A percentile compares a stretch with the other conserved stretches of the same genome.
These are phyloP conservation scores for Boletellus emodensis DNA, from an alignment of 768 basidiomycete genomes.

Conservation along the genomic window DNA sequence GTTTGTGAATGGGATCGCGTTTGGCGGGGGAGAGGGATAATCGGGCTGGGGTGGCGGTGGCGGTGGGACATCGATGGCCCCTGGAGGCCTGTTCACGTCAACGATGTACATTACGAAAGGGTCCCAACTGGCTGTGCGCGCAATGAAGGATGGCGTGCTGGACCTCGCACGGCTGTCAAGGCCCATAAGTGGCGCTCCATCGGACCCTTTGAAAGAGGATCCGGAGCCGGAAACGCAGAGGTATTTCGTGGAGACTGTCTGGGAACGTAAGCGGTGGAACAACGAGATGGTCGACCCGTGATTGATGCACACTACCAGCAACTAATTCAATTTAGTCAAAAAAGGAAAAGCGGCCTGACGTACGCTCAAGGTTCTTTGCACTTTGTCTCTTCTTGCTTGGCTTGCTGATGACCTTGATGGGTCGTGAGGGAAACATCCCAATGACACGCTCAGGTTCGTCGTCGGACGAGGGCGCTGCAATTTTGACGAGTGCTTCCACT, in stretches of 20 bases:
- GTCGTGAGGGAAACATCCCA: slow-evolving; percentile 84
- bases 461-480: slow-evolving; percentile 74
- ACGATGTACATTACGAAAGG: slow-evolving; percentile 98
- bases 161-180: slow-evolving; percentile 66
- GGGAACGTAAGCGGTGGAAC: slow-evolving; percentile 93
- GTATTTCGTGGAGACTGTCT: slow-evolving; percentile 94
- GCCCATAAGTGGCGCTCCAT: slow-evolving; percentile 82
- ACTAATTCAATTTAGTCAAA: slow-evolving; percentile 12
- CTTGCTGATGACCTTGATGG: slow-evolving; percentile 99
- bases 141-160: slow-evolving; percentile 83
- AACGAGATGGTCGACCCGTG: slow-evolving; percentile 94
- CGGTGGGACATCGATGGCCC: slow-evolving; percentile 71
- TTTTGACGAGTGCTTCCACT: slow-evolving; percentile 89
- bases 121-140: slow-evolving; percentile 89
- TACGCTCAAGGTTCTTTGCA: slow-evolving; percentile 88
- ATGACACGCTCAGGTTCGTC: slow-evolving; percentile 81
- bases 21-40: slow-evolving; percentile 89
- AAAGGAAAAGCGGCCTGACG: slow-evolving; percentile 34
- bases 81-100: slow-evolving; percentile 81
- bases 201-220: slow-evolving; percentile 89
- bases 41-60: slow-evolving; percentile 82
- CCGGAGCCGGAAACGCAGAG: slow-evolving; percentile 93
- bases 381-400: slow-evolving; percentile 96
- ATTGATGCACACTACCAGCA: slow-evolving; percentile 78
- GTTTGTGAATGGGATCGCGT: slow-evolving; percentile 81